A percentile compares a stretch with the other conserved stretches of the same genome.
Evolutionary conservation across 805 yeast species (phyloP).

Genomic region (Metschnikowia kunwiensis): DNA sequence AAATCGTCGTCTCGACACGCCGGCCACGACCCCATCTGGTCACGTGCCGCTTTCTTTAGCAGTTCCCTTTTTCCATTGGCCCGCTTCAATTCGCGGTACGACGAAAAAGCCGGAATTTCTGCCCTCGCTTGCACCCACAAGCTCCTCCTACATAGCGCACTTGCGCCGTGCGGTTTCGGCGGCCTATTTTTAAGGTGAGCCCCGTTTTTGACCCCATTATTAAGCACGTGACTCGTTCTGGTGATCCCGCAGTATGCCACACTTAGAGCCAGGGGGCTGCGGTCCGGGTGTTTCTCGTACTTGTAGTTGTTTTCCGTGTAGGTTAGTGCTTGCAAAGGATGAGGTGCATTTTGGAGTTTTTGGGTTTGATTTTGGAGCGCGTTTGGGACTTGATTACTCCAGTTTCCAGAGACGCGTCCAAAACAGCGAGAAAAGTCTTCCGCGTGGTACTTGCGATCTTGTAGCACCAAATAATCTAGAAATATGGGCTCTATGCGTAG

Average conservation of each 20-base stretch:
- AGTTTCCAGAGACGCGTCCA: too few relatives aligned
- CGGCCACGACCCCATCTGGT: slow-evolving; percentile 46
- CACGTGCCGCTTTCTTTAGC: slow-evolving; percentile 27
- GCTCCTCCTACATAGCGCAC: slow-evolving; percentile 32
- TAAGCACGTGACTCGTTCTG: slow-evolving; percentile 38
- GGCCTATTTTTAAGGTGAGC: slow-evolving; percentile 43
- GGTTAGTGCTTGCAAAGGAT: slow-evolving; percentile 21
- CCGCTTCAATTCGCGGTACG: slow-evolving; percentile 18
- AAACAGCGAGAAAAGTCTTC: slow-evolving; percentile 44
- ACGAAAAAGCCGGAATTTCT: slow-evolving; percentile 9
- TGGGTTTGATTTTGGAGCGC: too few relatives aligned
- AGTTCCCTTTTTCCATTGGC: slow-evolving; percentile 25
- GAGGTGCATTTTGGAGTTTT: too few relatives aligned
- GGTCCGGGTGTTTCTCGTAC: slow-evolving; percentile 22
- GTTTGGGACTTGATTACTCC: too few relatives aligned
- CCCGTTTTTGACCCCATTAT: slow-evolving; percentile 64
- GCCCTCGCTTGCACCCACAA: slow-evolving; percentile 17
- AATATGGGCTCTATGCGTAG: slow-evolving; percentile 32
- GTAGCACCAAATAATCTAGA: slow-evolving; percentile 51
- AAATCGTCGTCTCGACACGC: slow-evolving; percentile 17
- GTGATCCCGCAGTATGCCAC: slow-evolving; percentile 25
- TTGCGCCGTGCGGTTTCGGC: slow-evolving; percentile 43
- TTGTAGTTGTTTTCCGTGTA: slow-evolving; percentile 23
- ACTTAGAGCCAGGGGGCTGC: slow-evolving; percentile 31
- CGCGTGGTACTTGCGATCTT: slow-evolving; percentile 25